Evolutionary conservation across 768 basidiomycete species (phyloP).

Genomic region (Lactarius akahatsu): DNA sequence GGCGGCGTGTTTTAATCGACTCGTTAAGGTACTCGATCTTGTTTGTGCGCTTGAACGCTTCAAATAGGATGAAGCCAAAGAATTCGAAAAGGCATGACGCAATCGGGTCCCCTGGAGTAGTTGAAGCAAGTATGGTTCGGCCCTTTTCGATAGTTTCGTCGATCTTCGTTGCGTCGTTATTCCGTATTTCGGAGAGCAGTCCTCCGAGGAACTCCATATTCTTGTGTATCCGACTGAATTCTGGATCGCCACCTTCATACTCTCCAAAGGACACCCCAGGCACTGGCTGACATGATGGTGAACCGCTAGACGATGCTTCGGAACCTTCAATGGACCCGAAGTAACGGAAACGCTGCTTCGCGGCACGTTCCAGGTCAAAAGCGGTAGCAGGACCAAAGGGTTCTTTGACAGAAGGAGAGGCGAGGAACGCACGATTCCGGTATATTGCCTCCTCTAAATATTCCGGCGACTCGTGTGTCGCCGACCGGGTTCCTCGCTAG

Average conservation of each 20-base stretch:
- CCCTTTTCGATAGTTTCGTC: neutral
- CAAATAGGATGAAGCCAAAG: neutral
- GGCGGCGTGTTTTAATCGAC: neutral
- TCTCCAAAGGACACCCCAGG: too few species aligned
- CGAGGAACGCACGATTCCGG: neutral
- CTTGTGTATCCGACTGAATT: neutral
- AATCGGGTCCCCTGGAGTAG: neutral
- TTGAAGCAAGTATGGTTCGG: neutral
- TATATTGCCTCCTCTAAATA: neutral
- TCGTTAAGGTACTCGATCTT: neutral
- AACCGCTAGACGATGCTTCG: neutral
- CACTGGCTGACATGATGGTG: too few species aligned
- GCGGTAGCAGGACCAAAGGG: neutral
- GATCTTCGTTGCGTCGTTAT: neutral
- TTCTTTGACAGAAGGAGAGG: neutral
- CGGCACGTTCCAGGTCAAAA: neutral
- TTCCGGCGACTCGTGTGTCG: neutral
- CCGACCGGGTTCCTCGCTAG: neutral
- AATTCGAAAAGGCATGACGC: neutral
- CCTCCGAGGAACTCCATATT: neutral
- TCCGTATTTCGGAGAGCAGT: neutral
- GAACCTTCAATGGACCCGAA: neutral
- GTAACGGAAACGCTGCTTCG: neutral
- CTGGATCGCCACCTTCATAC: neutral
- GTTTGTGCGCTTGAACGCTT: neutral